These are phyloP conservation scores for Plasmodium ovale DNA, from an alignment of 169 alveolate species.

Conservation along the genomic window DNA sequence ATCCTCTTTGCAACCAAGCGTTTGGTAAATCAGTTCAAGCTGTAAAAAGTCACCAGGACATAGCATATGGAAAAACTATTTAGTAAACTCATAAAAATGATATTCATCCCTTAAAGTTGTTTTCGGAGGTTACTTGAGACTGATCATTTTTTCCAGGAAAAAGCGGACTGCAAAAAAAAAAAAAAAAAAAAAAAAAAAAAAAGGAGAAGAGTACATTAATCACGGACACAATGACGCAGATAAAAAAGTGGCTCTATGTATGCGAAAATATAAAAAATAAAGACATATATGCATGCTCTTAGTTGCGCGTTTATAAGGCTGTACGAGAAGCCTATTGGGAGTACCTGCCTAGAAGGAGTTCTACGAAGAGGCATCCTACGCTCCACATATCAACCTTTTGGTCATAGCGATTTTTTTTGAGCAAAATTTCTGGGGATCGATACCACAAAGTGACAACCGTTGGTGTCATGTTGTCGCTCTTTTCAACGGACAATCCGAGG, in stretches of 20 bases:
- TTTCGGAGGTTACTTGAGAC: conserved; percentile 37
- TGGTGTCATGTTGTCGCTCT: conserved; percentile 77
- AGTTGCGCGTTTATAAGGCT: too few relatives aligned
- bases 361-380: conserved; percentile 90
- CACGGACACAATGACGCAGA: too few relatives aligned
- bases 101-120: too few relatives aligned
- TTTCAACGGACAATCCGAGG: conserved; percentile 82
- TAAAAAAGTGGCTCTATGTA: too few relatives aligned
- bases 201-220: too few relatives aligned
- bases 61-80: not conserved
- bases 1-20: conserved; percentile 61
- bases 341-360: conserved; percentile 83
- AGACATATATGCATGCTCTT: too few relatives aligned
- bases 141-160: conserved; percentile 72
- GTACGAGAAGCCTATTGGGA: too few relatives aligned
- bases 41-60: not conserved
- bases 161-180: conserved; percentile 33
- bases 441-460: conserved; percentile 89
- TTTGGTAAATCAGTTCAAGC: conserved; percentile 50
- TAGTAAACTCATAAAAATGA: too few relatives aligned
- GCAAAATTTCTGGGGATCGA: conserved; percentile 91
- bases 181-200: conserved; percentile 77
- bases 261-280: conserved; percentile 72
- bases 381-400: conserved; percentile 91
- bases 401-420: conserved; percentile 84